These are phyloP conservation scores for Xylaria polymorpha DNA, from an alignment of 2,329 filamentous ascomycete genomes.

Conservation along the genomic window DNA sequence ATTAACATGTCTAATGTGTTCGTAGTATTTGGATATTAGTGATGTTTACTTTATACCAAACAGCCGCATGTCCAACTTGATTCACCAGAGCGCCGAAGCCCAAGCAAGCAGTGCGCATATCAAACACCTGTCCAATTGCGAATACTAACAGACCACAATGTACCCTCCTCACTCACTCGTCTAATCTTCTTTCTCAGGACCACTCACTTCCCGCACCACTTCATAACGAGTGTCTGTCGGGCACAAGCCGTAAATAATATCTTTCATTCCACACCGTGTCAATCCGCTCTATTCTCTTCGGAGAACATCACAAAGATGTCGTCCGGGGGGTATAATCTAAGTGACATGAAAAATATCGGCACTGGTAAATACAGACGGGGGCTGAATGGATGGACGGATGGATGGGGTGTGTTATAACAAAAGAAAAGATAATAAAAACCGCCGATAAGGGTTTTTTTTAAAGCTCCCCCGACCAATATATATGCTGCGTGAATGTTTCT, in stretches of 20 bases:
- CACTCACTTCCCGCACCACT: neutral
- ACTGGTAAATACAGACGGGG: slow-evolving; percentile 16
- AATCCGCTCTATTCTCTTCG: slow-evolving; percentile 26
- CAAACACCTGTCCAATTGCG: neutral
- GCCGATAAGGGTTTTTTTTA: slow-evolving; percentile 11
- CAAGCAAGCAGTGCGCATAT: neutral
- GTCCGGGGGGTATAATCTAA: slow-evolving; percentile 38
- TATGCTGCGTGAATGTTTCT: slow-evolving; percentile 29
- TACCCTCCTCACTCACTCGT: slow-evolving; percentile 10
- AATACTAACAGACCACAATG: neutral
- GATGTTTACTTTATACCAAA: neutral
- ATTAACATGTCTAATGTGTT: neutral
- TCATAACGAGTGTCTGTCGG: neutral
- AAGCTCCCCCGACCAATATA: slow-evolving; percentile 22
- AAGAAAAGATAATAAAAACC: slow-evolving; percentile 18
- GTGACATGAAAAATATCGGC: slow-evolving; percentile 16
- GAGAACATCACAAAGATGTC: slow-evolving; percentile 1
- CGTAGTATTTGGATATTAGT: neutral
- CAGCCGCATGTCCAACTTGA: neutral
- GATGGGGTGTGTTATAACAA: slow-evolving; percentile 8
- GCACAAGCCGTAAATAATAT: neutral
- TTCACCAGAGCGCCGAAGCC: neutral
- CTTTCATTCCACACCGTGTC: slow-evolving; percentile 15
- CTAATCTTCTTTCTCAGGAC: neutral
- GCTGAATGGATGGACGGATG: neutral